Evolutionary conservation across 2,329 filamentous ascomycete species (phyloP).

Genomic region (Trichoderma lentiforme): DNA sequence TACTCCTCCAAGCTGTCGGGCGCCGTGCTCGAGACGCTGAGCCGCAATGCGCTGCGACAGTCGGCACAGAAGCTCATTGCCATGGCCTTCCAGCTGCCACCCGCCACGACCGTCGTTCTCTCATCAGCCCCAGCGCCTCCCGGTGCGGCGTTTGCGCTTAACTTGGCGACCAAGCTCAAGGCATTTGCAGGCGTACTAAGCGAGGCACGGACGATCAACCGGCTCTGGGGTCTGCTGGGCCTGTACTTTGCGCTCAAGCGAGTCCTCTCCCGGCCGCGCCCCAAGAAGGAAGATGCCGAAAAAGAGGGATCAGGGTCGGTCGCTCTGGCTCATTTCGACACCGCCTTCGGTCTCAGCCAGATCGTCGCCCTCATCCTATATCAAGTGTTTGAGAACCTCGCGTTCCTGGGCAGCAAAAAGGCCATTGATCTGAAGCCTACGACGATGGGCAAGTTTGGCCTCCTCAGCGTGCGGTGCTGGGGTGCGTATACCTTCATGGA

Average conservation of each 20-base stretch:
- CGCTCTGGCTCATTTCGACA: constrained; percentile 38
- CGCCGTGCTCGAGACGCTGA: constrained; percentile 49
- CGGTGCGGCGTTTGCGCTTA: constrained; percentile 44
- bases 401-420: constrained; percentile 71
- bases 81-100: constrained; percentile 50
- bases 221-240: constrained; percentile 74
- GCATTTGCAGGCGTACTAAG: constrained; percentile 62
- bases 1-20: constrained; percentile 61
- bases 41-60: constrained; percentile 55
- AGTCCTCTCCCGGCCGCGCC: constrained; percentile 38
- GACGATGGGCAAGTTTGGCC: constrained; percentile 58
- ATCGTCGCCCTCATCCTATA: constrained; percentile 65
- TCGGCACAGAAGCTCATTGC: constrained; percentile 51
- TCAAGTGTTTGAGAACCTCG: constrained; percentile 79
- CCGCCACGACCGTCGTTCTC: constrained; percentile 46
- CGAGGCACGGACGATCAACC: constrained; percentile 68
- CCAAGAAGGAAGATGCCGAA: constrained; percentile 23
- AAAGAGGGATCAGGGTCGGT: constrained; percentile 23
- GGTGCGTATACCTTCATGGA: constrained; percentile 73
- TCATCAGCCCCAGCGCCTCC: constrained; percentile 38
- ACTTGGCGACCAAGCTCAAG: constrained; percentile 52
- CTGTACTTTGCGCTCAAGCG: constrained; percentile 67
- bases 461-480: constrained; percentile 80
- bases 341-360: constrained; percentile 61
- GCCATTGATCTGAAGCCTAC: constrained; percentile 59